Conservation (phyloP, 1,284 basidiomycete genomes). For the Austropuccinia psidii region DNA sequence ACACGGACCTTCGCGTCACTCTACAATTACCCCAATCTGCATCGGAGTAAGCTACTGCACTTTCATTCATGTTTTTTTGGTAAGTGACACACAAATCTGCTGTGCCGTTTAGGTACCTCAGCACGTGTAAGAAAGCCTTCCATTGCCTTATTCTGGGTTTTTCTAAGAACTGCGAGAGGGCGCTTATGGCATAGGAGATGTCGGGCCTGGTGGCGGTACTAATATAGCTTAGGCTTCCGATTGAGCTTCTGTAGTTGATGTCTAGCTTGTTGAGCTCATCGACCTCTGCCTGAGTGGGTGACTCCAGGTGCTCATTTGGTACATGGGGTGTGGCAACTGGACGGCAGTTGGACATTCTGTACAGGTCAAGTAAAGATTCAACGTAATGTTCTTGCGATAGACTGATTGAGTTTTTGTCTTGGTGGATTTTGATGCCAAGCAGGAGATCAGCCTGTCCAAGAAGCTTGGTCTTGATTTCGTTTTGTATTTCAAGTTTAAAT, state of each 20-base stretch:
- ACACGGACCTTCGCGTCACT: not conserved
- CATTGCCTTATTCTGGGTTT: not conserved
- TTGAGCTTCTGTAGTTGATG: not conserved
- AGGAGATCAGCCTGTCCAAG: not conserved
- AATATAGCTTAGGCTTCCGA: not conserved
- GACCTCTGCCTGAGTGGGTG: not conserved
- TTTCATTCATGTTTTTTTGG: not conserved
- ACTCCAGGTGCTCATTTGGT: not conserved
- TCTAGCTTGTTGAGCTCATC: not conserved
- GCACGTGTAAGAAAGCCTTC: not conserved
- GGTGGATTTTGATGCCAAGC: not conserved
- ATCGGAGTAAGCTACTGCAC: not conserved
- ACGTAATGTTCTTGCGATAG: constrained; percentile 11
- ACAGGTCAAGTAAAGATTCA: not conserved
- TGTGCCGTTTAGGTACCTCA: not conserved
- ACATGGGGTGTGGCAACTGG: not conserved
- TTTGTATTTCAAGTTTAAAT: not conserved
- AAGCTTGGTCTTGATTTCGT: not conserved
- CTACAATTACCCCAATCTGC: not conserved
- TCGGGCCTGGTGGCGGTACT: not conserved
- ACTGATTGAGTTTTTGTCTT: not conserved
- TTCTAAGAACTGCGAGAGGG: not conserved
- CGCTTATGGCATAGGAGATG: not conserved
- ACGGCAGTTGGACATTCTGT: not conserved
- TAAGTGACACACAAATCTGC: not conserved